phyloP scores from a whole-genome alignment of 805 yeast genomes.

The Kodamaea jinghongensis region DNA sequence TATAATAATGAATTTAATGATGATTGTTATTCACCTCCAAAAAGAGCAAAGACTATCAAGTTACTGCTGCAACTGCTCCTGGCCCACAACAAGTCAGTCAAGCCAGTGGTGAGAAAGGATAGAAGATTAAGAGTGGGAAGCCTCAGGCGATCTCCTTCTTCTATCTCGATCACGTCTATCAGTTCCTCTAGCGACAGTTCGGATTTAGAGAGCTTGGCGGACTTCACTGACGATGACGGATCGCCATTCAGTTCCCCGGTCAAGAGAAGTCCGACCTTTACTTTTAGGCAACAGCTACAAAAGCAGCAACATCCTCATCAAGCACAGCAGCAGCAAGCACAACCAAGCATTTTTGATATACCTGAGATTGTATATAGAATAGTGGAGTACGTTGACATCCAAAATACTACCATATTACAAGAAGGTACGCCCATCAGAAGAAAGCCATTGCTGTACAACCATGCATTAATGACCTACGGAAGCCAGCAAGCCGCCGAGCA shows the following conservation, averaged over 20 bases:
- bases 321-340: neutral
- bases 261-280: slow-evolving; percentile 7
- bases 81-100: slow-evolving; percentile 7
- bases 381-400: slow-evolving; percentile 57
- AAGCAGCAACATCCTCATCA: neutral
- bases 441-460: slow-evolving; percentile 64
- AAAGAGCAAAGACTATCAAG: slow-evolving; percentile 5
- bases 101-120: neutral
- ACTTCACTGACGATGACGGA: slow-evolving; percentile 31
- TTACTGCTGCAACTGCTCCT: slow-evolving; percentile 9
- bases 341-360: slow-evolving; percentile 54
- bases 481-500: slow-evolving; percentile 19
- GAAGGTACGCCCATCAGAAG: slow-evolving; percentile 62
- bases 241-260: slow-evolving; percentile 19
- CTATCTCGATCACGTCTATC: slow-evolving; percentile 6
- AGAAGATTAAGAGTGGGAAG: slow-evolving; percentile 9
- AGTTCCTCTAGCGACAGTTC: slow-evolving; percentile 17
- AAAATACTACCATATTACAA: slow-evolving; percentile 51
- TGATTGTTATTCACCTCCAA: slow-evolving; percentile 5
- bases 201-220: slow-evolving; percentile 39
- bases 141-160: slow-evolving; percentile 6
- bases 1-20: slow-evolving; percentile 15
- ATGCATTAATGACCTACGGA: slow-evolving; percentile 66
- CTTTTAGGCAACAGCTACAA: slow-evolving; percentile 1
- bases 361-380: slow-evolving; percentile 75